A percentile compares a stretch with the other conserved stretches of the same genome.
Evolutionary conservation across 371 early-diverging fungal genomes (phyloP).

Genomic region (Mortierella sp.): DNA sequence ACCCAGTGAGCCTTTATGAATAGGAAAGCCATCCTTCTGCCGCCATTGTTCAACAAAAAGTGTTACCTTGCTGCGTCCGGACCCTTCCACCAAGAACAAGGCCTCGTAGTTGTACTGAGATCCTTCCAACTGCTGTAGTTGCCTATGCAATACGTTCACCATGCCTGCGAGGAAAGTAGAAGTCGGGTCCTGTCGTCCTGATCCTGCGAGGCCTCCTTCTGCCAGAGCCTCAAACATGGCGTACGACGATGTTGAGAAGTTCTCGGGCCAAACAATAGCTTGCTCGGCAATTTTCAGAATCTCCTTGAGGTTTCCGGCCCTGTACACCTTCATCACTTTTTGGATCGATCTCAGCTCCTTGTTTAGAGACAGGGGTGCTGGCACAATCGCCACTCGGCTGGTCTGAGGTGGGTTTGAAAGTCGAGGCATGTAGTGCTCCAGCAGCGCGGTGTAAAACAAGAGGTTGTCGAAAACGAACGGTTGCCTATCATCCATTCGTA

Average conservation of each 20-base stretch:
- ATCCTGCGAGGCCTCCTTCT: slow-evolving; percentile 17
- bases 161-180: slow-evolving; percentile 39
- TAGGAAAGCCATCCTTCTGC: background rate
- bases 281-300: slow-evolving; percentile 53
- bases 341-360: slow-evolving; percentile 47
- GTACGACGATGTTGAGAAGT: slow-evolving; percentile 43
- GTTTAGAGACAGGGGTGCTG: slow-evolving; percentile 39
- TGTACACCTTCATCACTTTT: slow-evolving; percentile 47
- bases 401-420: slow-evolving; percentile 44
- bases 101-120: slow-evolving; percentile 44
- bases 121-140: slow-evolving; percentile 46
- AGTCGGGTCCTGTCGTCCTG: slow-evolving; percentile 41
- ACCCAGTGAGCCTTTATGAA: background rate
- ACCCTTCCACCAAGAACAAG: slow-evolving; percentile 45
- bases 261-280: slow-evolving; percentile 49
- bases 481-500: slow-evolving; percentile 28
- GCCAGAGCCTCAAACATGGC: slow-evolving; percentile 35
- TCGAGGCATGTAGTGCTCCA: slow-evolving; percentile 45
- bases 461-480: slow-evolving; percentile 56
- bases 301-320: slow-evolving; percentile 46
- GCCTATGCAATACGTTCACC: slow-evolving; percentile 34
- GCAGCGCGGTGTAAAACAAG: slow-evolving; percentile 44
- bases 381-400: slow-evolving; percentile 25
- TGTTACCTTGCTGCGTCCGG: slow-evolving; percentile 42
- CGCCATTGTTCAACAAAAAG: background rate